These are phyloP conservation scores for Hydnomerulius pinastri DNA, from an alignment of 768 basidiomycete species.

Conservation along the genomic window DNA sequence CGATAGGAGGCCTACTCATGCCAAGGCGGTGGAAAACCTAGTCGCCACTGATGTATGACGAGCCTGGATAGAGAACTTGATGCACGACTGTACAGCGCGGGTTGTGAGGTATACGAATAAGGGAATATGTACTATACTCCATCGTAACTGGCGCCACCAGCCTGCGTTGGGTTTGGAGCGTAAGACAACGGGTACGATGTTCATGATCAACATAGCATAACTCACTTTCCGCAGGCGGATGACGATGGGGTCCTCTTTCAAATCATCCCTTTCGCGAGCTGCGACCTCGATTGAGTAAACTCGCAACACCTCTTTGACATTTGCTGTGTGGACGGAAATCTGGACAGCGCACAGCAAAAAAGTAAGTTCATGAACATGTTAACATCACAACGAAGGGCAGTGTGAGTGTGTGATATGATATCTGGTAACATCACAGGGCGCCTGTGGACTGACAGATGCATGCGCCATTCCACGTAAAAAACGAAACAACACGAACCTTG, in stretches of 20 bases:
- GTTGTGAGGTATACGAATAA: conserved; percentile 12
- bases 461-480: conserved; percentile 18
- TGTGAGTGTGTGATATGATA: conserved; percentile 25
- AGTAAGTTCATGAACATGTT: conserved; percentile 30
- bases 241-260: conserved; percentile 87
- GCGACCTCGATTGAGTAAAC: conserved; percentile 87
- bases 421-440: conserved; percentile 6
- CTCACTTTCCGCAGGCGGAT: conserved; percentile 77
- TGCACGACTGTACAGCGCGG: conserved; percentile 14
- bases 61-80: conserved; percentile 8
- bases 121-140: conserved; percentile 56
- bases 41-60: conserved; percentile 26
- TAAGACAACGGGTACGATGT: conserved; percentile 16
- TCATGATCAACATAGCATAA: conserved; percentile 11
- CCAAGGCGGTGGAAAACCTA: conserved; percentile 22
- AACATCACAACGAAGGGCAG: conserved; percentile 24
- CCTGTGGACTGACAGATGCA: conserved; percentile 16
- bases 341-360: conserved; percentile 34
- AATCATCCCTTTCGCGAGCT: conserved; percentile 78
- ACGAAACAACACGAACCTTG: conserved; percentile 55
- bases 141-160: conserved; percentile 88
- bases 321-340: conserved; percentile 90
- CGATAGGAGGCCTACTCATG: background rate
- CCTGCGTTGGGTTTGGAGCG: conserved; percentile 44
- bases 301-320: conserved; percentile 81